Evolutionary conservation across 2,329 filamentous ascomycete species (phyloP), one percentile per base, ranked within the genome.

Genomic region (Macrophomina phaseolina): DNA sequence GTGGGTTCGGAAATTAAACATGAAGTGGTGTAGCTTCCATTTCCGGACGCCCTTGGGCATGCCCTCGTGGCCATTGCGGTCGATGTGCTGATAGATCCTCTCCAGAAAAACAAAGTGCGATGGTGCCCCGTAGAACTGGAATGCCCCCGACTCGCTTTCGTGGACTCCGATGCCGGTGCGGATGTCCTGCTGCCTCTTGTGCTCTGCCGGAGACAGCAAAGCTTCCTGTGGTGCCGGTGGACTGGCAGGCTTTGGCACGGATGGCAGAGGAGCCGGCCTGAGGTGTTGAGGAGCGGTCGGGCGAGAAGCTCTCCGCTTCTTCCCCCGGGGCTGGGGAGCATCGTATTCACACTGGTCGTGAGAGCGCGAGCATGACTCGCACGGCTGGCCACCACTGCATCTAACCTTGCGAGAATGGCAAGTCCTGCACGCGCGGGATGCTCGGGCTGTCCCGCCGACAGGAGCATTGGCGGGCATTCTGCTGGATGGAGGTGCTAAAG

Each of bases 21-120:
- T 62, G 16, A 62, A 62, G 30, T 49, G 28, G n/a, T 62, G 28
- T 16, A 62, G 32, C 11, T 42, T 38, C 58, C 58, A 62, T 38
- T 49, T 62, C 1, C 30, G 45, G 30, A 62, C 58, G 3, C 58
- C 58, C 18, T 49, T 36, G n/a, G 58, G 58, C 42, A 62, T 62
- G 6, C 28, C 42, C 2, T 49, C 42, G 16, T 62, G 42, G 32
- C 58, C 58, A 11, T 14, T 49, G 16, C 58, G 58, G 28, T 62
- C 28, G 32, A 62, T 62, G 45, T 28, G 42, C 32, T 62, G 58
- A 18, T 62, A 62, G 30, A 49, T 49, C 32, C 58, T 34, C 5
- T 62, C 28, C 7, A 62, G 16, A 14, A 62, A 62, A 42, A 40
- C 48, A 28, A 48, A 62, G 42, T 62, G 45, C 4, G 58, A 62